Evolutionary conservation across 2,329 filamentous ascomycete genomes (phyloP).

Genomic region (Thermothelomyces thermophilus): DNA sequence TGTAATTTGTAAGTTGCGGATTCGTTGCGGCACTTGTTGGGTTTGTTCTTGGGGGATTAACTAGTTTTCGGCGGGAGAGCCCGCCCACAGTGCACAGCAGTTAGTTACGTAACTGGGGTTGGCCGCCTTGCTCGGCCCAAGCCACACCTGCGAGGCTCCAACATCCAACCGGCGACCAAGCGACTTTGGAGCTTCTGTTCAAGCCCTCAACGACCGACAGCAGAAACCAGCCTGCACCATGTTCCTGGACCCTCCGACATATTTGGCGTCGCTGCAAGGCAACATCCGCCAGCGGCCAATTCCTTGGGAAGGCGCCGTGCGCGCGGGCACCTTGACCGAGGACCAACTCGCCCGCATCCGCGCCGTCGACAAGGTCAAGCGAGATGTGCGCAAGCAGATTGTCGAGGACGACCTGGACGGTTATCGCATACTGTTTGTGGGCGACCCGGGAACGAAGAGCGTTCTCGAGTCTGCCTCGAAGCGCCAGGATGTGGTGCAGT

Average conservation of each 20-base stretch:
- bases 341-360: constrained; percentile 93
- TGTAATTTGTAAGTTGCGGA: too few relatives aligned
- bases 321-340: constrained; percentile 89
- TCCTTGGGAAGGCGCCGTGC: constrained; percentile 93
- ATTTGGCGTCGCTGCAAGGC: constrained; percentile 79
- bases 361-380: constrained; percentile 91
- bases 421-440: constrained; percentile 75
- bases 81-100: constrained; percentile 2
- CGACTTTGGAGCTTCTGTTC: not conserved
- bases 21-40: too few relatives aligned
- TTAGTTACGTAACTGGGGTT: constrained; percentile 19
- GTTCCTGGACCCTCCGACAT: constrained; percentile 88
- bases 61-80: not conserved
- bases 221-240: constrained; percentile 41
- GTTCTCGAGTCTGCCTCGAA: constrained; percentile 82
- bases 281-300: constrained; percentile 95
- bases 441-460: constrained; percentile 59
- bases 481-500: constrained; percentile 86
- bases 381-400: constrained; percentile 77
- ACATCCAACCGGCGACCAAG: constrained; percentile 9
- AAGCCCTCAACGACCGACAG: not conserved
- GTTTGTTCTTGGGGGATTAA: too few relatives aligned
- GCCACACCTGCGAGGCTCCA: constrained; percentile 5
- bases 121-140: constrained; percentile 14
- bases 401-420: constrained; percentile 74